Conservation (phyloP, 495 filamentous ascomycete genomes). For the Lepraria neglecta region DNA sequence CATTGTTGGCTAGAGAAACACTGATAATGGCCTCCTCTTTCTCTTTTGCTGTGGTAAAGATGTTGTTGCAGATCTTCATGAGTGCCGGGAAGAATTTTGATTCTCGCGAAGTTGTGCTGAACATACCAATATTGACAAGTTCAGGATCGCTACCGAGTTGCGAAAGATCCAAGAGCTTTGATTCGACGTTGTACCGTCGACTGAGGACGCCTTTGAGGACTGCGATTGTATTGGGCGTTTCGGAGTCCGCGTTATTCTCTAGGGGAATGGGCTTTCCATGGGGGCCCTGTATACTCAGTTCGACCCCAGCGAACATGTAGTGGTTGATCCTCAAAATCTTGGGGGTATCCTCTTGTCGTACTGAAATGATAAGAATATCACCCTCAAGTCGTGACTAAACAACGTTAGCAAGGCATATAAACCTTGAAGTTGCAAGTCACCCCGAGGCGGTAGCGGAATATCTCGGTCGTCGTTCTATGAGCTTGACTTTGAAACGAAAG, state of each 20-base stretch:
- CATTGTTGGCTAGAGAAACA: conserved; percentile 71
- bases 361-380: conserved; percentile 60
- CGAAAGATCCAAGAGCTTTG: conserved; percentile 75
- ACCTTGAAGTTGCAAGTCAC: conserved; percentile 48
- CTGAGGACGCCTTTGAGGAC: conserved; percentile 54
- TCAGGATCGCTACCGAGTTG: conserved; percentile 61
- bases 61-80: conserved; percentile 69
- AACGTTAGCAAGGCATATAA: conserved; percentile 65
- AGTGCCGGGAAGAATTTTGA: conserved; percentile 86
- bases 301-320: conserved; percentile 57
- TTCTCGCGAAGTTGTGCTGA: conserved; percentile 60
- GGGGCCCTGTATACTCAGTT: conserved; percentile 46
- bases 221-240: conserved; percentile 36
- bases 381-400: conserved; percentile 64
- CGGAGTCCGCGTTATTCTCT: conserved; percentile 33
- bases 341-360: conserved; percentile 55
- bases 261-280: conserved; percentile 34
- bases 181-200: conserved; percentile 59
- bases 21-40: conserved; percentile 69
- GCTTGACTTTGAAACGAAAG: conserved; percentile 54
- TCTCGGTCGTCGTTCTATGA: conserved; percentile 52
- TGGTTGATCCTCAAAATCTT: conserved; percentile 57
- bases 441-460: conserved; percentile 37
- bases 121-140: conserved; percentile 66
- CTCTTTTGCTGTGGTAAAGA: conserved; percentile 57